Base-by-base conservation (phyloP, 805 yeast species). In the Spencermartinsiella europaea region DNA sequence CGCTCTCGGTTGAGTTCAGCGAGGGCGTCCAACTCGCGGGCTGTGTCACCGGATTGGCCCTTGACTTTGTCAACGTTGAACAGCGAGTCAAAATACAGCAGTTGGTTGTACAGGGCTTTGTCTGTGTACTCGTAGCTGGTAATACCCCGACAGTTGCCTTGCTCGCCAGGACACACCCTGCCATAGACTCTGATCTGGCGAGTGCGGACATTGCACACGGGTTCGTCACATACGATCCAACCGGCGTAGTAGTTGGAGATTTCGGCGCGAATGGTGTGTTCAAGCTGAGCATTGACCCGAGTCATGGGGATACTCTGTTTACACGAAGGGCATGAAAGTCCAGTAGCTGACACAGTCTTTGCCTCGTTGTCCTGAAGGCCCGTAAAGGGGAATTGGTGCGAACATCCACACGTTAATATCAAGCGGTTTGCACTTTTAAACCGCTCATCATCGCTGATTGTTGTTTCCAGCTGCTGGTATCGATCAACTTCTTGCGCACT, bases 171-270 rank as follows among this genome's bases (percentile, higher is more conserved):
- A 64, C 98, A 89, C 54, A 91, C 75, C 55, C 82, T 79, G 44
- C 98, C 98, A 59, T 86, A 88, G 3, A 90, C 96, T 17, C 90
- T 80, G 20, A 93, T 75, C 60, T 90, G 95, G 51, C 96, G 74
- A 0, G 97, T 90, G 14, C 73, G 73, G 44, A 78, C 71, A 1
- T 85, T 86, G 68, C 98, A 91, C 1, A 93, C 76, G 4, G 80
- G 62, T 57, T 93, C 97, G 63, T 85, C 95, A 69, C 99, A 93
- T 0, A 65, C 67, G 39, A 89, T 68, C 87, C 93, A 80, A 3
- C 90, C 91, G n/a, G 85, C 81, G 63, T 93, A 93, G 64, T 90
- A 93, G 27, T 73, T 61, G 0, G 89, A 74, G 42, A 91, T 80
- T 53, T 81, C 85, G 3, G 71, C 65, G 46, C 97, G 73, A 21